A percentile compares a stretch with the other conserved stretches of the same genome.
Conservation (phyloP, 1,139 yeast species). For the Nakaseomyces glabratus region DNA sequence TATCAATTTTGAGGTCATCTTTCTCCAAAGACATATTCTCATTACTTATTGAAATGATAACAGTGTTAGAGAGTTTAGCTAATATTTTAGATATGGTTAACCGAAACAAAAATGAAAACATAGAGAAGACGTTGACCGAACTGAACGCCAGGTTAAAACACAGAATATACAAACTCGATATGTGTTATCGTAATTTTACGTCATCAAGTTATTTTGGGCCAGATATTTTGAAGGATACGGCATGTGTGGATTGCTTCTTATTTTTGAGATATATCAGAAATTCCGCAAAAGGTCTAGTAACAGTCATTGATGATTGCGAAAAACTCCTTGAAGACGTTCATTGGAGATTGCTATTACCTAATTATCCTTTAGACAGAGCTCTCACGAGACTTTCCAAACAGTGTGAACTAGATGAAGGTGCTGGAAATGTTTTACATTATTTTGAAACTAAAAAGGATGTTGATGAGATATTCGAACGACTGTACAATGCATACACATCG, state of each 20-base stretch:
- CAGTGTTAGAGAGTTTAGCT: conserved; percentile 23
- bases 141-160: conserved; percentile 20
- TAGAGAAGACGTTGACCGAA: conserved; percentile 8
- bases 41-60: conserved; percentile 30
- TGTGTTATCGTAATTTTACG: conserved; percentile 31
- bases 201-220: conserved; percentile 30
- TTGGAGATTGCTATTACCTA: conserved; percentile 33
- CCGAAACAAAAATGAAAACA: conserved; percentile 6
- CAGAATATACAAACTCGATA: conserved; percentile 30
- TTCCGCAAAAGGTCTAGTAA: conserved; percentile 30
- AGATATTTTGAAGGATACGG: conserved; percentile 30
- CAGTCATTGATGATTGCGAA: conserved; percentile 17
- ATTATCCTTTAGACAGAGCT: conserved; percentile 36
- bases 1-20: conserved; percentile 28
- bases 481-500: conserved; percentile 37
- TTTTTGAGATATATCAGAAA: conserved; percentile 34
- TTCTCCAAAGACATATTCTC: conserved; percentile 29
- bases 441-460: conserved; percentile 39
- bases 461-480: conserved; percentile 40
- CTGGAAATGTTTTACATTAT: conserved; percentile 37
- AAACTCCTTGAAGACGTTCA: conserved; percentile 19
- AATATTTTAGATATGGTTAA: conserved; percentile 14
- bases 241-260: conserved; percentile 32
- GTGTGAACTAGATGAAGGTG: conserved; percentile 41
- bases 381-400: conserved; percentile 36